These are phyloP conservation scores for Fusarium ambrosium DNA, from an alignment of 2,329 filamentous ascomycete genomes.

Conservation along the genomic window DNA sequence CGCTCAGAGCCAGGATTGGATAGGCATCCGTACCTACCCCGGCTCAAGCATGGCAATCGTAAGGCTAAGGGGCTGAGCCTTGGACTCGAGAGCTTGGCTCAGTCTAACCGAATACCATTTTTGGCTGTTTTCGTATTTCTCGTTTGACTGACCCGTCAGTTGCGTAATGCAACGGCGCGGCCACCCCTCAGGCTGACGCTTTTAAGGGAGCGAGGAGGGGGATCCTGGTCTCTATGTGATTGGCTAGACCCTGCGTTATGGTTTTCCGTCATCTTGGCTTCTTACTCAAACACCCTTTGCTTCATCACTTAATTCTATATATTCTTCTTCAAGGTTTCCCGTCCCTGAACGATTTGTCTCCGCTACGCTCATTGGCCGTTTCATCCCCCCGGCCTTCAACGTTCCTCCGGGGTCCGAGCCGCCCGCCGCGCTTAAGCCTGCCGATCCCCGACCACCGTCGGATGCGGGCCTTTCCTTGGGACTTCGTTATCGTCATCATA, in stretches of 20 bases:
- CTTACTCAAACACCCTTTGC: not conserved
- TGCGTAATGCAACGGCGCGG: constrained; percentile 1
- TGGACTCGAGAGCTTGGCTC: not conserved
- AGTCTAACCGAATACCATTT: not conserved
- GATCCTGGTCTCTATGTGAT: not conserved
- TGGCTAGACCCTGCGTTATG: not conserved
- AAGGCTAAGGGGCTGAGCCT: not conserved
- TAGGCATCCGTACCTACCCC: too few relatives aligned
- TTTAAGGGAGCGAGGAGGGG: not conserved
- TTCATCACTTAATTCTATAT: not conserved
- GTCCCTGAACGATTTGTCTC: not conserved
- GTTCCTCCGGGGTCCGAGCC: not conserved
- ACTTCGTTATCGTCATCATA: constrained; percentile 30
- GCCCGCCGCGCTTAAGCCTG: not conserved
- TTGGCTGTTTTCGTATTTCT: not conserved
- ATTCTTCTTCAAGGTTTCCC: not conserved
- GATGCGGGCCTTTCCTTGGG: not conserved
- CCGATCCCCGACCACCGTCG: constrained; percentile 7
- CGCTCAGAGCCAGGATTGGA: too few relatives aligned
- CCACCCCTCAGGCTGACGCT: not conserved
- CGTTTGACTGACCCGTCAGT: not conserved
- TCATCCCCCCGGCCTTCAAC: not conserved
- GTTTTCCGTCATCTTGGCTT: not conserved
- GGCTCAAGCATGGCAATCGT: not conserved
- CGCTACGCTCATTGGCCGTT: not conserved